Base-by-base conservation (phyloP, 768 basidiomycete genomes). In the Phanerochaete sordida region DNA sequence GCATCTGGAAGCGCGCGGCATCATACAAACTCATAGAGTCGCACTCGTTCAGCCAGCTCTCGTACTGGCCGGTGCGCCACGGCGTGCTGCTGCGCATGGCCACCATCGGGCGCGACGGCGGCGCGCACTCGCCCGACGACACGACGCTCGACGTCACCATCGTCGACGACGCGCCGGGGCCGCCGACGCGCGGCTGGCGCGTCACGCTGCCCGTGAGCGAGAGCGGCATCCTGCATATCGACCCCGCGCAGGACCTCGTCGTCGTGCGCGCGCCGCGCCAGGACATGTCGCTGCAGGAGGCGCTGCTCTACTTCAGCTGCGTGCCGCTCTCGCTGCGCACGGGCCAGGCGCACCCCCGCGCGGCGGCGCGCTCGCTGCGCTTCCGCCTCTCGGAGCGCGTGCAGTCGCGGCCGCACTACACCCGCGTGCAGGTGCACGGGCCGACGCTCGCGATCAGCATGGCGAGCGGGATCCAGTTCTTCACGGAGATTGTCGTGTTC, bases 401-500 rank as follows among this genome's bases (percentile, higher is more conserved):
- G 27, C 35, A 27, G 46, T 24, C 23, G 11, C 37, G 30, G 11
- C 57, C 47, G 46, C 57, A 58, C 28, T 58, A 58, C 47, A 58
- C 57, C 16, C 46, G 57, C 3, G 57, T 58, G 46, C 46, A 50
- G n/a, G 46, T 48, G 1, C 30, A n/a, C 24, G 57, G 39, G 2
- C 30, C 26, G 13, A 49, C 47, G 13, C 57, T 58, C 15, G 26
- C 47, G 3, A 31, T 58, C 19, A 49, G 23, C 26, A 58, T 49
- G 30, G 57, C 57, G 16, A 50, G 33, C 35, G 47, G 46, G 27
- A 33, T 49, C 23, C 5, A 49, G 31, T 19, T 33, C 27, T 48
- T 58, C 33, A 39, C 47, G 3, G 57, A 58, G 31, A 58, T 26
- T 3, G 33, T 31, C 2, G 19, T 50, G 1, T 58, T 58, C 48